Percentiles rank a stretch among this genome's conserved stretches.
These are phyloP conservation scores for Melanomma pulvis-pyrius DNA, from an alignment of 495 filamentous ascomycete species.

Conservation along the genomic window DNA sequence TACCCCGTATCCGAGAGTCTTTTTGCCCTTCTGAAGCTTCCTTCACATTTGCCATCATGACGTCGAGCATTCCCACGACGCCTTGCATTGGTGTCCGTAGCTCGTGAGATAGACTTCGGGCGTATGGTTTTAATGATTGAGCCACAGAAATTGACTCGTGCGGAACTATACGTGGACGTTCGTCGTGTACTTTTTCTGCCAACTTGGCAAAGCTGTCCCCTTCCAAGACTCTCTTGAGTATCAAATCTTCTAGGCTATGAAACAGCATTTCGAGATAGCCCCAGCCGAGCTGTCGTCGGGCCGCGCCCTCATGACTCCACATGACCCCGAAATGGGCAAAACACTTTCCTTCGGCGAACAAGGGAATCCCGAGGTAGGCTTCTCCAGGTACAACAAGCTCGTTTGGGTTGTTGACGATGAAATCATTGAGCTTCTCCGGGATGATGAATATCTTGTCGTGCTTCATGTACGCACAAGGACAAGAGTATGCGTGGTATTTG, in stretches of 20 bases:
- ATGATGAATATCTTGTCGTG: constrained; percentile 76
- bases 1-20: constrained; percentile 53
- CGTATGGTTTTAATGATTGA: constrained; percentile 76
- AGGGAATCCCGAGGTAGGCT: constrained; percentile 71
- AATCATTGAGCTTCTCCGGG: constrained; percentile 62
- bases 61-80: constrained; percentile 82
- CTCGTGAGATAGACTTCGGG: constrained; percentile 77
- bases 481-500: constrained; percentile 67
- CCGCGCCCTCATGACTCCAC: constrained; percentile 68
- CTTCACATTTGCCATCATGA: constrained; percentile 78
- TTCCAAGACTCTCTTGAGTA: constrained; percentile 62
- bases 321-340: constrained; percentile 76
- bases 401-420: constrained; percentile 64
- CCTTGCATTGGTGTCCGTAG: constrained; percentile 84
- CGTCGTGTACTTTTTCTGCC: constrained; percentile 35
- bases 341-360: constrained; percentile 70
- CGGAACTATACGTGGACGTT: constrained; percentile 51
- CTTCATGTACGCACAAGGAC: constrained; percentile 69
- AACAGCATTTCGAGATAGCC: constrained; percentile 72
- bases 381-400: constrained; percentile 63
- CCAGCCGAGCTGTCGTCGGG: constrained; percentile 64
- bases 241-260: constrained; percentile 74
- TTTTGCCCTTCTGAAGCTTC: constrained; percentile 65
- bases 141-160: constrained; percentile 56
- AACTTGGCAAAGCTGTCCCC: constrained; percentile 48